A percentile compares a stretch with the other conserved stretches of the same genome.
Conservation (phyloP, 441 rosid genomes). For the Theobroma grandiflorum region DNA sequence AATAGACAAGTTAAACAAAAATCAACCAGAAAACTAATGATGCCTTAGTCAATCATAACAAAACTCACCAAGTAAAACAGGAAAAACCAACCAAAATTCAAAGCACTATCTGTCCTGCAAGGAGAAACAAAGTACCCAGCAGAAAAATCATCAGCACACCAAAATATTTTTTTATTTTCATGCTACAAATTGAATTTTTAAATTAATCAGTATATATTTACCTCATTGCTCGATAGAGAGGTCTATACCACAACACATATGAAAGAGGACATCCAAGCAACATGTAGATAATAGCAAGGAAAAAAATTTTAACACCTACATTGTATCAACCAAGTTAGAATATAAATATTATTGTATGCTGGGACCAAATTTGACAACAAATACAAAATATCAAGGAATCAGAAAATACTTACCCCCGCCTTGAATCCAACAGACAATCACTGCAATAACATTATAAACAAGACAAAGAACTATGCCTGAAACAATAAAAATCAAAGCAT, state of each 20-base stretch:
- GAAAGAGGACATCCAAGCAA: conserved; percentile 86
- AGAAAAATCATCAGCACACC: conserved; percentile 10
- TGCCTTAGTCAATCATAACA: neutral
- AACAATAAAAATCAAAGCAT: conserved; percentile 20
- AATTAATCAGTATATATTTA: conserved; percentile 20
- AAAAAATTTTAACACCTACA: conserved; percentile 85
- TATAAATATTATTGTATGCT: conserved; percentile 20
- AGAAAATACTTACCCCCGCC: conserved; percentile 74
- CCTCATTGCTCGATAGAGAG: conserved; percentile 97
- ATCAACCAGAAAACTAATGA: conserved; percentile 5
- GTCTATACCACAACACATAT: conserved; percentile 93
- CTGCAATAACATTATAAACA: conserved; percentile 76
- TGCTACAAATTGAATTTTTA: neutral
- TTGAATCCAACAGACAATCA: conserved; percentile 83
- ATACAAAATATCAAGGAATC: neutral
- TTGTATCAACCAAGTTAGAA: conserved; percentile 29
- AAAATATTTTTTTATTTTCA: conserved; percentile 14
- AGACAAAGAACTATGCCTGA: conserved; percentile 92
- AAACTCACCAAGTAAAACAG: conserved; percentile 87
- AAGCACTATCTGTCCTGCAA: conserved; percentile 93
- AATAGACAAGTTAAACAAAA: conserved; percentile 9
- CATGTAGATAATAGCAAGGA: conserved; percentile 85
- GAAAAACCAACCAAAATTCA: conserved; percentile 94
- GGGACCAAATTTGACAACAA: conserved; percentile 18
- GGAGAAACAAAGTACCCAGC: conserved; percentile 27